Conservation (phyloP, 805 yeast genomes). For the Myxozyma sirexii region DNA sequence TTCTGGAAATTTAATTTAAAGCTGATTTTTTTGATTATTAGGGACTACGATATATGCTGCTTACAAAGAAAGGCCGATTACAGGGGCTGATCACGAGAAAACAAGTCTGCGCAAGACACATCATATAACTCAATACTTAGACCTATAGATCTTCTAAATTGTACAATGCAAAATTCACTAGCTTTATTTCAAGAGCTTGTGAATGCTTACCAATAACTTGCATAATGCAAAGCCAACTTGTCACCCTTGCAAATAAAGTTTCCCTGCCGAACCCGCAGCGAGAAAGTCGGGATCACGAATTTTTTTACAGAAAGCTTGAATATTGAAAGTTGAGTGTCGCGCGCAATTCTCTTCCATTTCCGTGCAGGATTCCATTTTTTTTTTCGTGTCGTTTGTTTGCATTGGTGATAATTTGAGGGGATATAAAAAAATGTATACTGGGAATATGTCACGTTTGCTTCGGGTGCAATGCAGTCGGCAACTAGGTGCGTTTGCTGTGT, state of each 20-base stretch:
- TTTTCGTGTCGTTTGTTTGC: neutral
- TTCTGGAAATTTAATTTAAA: neutral
- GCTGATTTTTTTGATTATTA: neutral
- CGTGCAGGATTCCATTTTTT: no score
- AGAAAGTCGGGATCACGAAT: conserved; percentile 5
- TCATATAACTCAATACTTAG: neutral
- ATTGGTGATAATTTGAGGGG: no score
- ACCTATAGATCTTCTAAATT: neutral
- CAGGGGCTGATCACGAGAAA: conserved; percentile 46
- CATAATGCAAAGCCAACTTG: neutral
- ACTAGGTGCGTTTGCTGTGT: neutral
- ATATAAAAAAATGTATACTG: neutral
- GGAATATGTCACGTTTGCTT: conserved; percentile 1
- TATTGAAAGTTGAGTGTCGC: neutral
- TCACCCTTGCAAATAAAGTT: neutral
- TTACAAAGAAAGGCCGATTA: conserved; percentile 39
- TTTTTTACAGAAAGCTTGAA: neutral
- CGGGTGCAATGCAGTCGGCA: neutral
- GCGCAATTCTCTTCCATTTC: no score
- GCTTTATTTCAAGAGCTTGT: neutral
- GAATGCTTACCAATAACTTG: neutral
- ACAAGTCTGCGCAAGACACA: conserved; percentile 35
- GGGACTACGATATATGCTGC: conserved; percentile 44
- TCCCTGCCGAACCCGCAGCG: neutral
- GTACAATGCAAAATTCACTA: neutral